phyloP scores from a whole-genome alignment of 768 basidiomycete genomes.

The Suillus subaureus region DNA sequence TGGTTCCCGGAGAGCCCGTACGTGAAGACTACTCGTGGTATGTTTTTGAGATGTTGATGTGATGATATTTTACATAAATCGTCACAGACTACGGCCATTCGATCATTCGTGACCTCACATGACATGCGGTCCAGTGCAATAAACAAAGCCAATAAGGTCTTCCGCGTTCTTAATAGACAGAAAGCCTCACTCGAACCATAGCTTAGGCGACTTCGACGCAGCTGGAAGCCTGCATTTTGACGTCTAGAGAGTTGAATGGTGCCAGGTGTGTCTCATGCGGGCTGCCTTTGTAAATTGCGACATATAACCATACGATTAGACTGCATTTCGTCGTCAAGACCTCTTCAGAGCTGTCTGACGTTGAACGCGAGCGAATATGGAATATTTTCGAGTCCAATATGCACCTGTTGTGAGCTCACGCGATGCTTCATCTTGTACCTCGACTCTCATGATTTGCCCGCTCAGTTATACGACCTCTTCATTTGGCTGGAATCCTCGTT shows the following conservation, averaged over 20 bases:
- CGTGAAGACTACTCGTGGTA: not conserved
- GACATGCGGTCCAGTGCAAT: conserved; percentile 24
- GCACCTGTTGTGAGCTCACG: conserved; percentile 39
- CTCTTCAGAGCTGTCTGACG: conserved; percentile 36
- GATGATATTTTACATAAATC: not conserved
- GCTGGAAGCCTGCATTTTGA: conserved; percentile 21
- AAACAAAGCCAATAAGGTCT: conserved; percentile 39
- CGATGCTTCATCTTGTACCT: not conserved
- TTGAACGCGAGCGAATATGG: conserved; percentile 53
- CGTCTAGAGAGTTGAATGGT: conserved; percentile 12
- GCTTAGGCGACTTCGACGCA: conserved; percentile 25
- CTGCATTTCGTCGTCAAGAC: conserved; percentile 25
- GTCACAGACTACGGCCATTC: not conserved
- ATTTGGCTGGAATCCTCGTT: conserved; percentile 63
- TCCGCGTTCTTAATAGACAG: conserved; percentile 2
- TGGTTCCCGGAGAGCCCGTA: not conserved
- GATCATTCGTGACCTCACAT: not conserved
- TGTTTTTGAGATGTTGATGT: not conserved
- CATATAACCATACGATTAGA: conserved; percentile 12
- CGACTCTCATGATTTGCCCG: not conserved
- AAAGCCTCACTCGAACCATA: conserved; percentile 8
- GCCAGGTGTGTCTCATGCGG: conserved; percentile 18
- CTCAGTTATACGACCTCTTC: conserved; percentile 59
- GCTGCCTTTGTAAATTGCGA: not conserved
- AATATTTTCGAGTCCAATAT: conserved; percentile 57